Percentiles rank a stretch among this genome's conserved stretches.
Conservation (phyloP, 2,329 filamentous ascomycete species). For the Trichoderma sp. region DNA sequence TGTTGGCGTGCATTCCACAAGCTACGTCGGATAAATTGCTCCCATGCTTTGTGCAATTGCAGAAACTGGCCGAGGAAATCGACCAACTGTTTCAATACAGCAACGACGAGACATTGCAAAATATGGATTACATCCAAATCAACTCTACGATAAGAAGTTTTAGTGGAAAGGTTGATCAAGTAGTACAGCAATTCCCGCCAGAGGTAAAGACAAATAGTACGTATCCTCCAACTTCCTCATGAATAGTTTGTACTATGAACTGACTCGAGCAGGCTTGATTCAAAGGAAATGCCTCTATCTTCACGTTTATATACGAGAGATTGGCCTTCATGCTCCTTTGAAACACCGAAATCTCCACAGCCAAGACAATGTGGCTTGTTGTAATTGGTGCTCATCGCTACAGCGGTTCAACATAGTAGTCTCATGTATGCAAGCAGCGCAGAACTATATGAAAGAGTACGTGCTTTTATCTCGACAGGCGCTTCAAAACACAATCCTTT, state of each 20-base stretch:
- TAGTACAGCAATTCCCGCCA: neutral
- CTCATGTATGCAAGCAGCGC: neutral
- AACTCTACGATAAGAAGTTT: neutral
- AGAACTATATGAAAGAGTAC: neutral
- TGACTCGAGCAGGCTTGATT: neutral
- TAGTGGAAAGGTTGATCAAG: neutral
- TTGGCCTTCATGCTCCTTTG: neutral
- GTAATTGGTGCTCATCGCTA: conserved; percentile 2
- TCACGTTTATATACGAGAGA: neutral
- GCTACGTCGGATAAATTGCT: neutral
- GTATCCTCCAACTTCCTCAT: neutral
- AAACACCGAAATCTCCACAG: neutral
- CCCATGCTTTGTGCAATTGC: neutral
- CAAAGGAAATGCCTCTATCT: neutral
- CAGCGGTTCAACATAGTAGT: neutral
- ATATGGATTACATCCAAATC: neutral
- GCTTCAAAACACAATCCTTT: neutral
- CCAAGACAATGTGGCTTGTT: neutral
- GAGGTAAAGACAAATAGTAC: neutral
- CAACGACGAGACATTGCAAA: too few relatives aligned
- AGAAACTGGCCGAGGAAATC: neutral
- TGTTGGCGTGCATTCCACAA: neutral
- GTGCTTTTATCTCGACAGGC: neutral
- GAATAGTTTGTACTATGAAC: too few relatives aligned
- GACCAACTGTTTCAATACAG: neutral